Percentiles rank a stretch among this genome's conserved stretches.
These are phyloP conservation scores for Suillus lakei DNA, from an alignment of 768 basidiomycete species.

Conservation along the genomic window DNA sequence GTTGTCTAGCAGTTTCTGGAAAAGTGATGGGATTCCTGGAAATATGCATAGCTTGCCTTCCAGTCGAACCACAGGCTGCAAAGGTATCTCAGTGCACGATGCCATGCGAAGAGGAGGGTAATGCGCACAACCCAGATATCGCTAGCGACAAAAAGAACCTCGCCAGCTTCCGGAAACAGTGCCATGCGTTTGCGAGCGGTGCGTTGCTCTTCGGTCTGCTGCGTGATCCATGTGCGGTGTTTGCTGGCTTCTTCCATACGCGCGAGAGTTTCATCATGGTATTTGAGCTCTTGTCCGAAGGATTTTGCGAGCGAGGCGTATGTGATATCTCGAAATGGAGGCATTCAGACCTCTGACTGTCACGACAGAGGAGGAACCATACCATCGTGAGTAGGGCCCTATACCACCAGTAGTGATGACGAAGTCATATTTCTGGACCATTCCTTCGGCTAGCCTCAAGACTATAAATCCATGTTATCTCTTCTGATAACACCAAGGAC, in stretches of 20 bases:
- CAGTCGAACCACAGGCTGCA: slow-evolving; percentile 85
- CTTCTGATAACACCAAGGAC: neutral
- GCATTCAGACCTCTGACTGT: slow-evolving; percentile 1
- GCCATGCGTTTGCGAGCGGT: slow-evolving; percentile 89
- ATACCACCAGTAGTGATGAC: slow-evolving; percentile 93
- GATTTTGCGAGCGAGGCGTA: slow-evolving; percentile 88
- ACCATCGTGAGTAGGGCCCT: slow-evolving; percentile 91
- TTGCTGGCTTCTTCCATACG: slow-evolving; percentile 71
- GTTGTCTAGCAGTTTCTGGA: slow-evolving; percentile 80
- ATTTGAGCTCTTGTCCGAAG: slow-evolving; percentile 69
- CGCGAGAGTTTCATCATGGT: slow-evolving; percentile 77
- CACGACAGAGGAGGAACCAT: slow-evolving; percentile 17
- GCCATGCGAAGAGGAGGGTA: neutral
- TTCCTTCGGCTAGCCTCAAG: slow-evolving; percentile 82
- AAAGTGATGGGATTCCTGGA: slow-evolving; percentile 88
- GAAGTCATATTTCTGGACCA: slow-evolving; percentile 85
- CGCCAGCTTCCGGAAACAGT: slow-evolving; percentile 77
- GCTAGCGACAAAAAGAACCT: slow-evolving; percentile 77
- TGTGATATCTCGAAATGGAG: slow-evolving; percentile 71
- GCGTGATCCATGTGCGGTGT: slow-evolving; percentile 56
- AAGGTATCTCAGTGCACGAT: neutral
- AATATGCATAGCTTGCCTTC: slow-evolving; percentile 89
- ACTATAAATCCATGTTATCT: slow-evolving; percentile 41
- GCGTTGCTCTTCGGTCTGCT: slow-evolving; percentile 75
- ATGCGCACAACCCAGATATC: slow-evolving; percentile 85